phyloP scores from a whole-genome alignment of 495 filamentous ascomycete genomes.

The Daldinia loculata region DNA sequence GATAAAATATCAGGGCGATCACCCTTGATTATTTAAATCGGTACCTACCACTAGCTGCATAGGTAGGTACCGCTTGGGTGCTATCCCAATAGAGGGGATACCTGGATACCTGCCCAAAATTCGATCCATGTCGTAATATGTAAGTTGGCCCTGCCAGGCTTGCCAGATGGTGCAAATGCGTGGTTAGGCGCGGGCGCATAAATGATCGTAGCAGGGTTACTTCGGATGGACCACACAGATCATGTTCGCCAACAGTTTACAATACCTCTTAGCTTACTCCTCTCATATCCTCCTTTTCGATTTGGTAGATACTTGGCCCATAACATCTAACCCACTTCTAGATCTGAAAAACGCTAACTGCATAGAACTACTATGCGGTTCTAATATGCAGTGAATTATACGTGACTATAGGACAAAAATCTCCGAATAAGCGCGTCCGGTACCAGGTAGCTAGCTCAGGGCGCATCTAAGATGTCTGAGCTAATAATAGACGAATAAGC shows the following conservation, averaged over 20 bases:
- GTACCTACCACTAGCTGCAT: slow-evolving; percentile 5
- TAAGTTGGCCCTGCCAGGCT: background rate
- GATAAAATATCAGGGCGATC: slow-evolving; percentile 34
- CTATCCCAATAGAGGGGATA: slow-evolving; percentile 17
- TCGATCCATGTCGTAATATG: slow-evolving; percentile 25
- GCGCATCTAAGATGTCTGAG: background rate
- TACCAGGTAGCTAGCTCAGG: slow-evolving; percentile 8
- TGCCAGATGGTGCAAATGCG: background rate
- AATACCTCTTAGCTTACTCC: background rate
- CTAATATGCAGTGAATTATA: slow-evolving; percentile 3
- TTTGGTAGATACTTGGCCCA: background rate
- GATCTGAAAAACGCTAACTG: slow-evolving; percentile 9
- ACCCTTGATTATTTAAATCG: slow-evolving; percentile 36
- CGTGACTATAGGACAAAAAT: slow-evolving; percentile 12
- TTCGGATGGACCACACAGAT: slow-evolving; percentile 26
- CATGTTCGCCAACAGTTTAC: slow-evolving; percentile 6
- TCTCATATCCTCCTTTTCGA: slow-evolving; percentile 20
- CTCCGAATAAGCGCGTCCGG: slow-evolving; percentile 16
- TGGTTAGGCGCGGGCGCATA: slow-evolving; percentile 42
- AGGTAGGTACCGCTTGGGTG: slow-evolving; percentile 1
- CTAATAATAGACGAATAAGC: slow-evolving; percentile 29
- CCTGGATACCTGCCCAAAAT: slow-evolving; percentile 7
- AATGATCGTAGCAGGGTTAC: slow-evolving; percentile 38
- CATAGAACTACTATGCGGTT: background rate
- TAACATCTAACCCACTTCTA: background rate